Base-by-base conservation (phyloP, 1,284 basidiomycete species). In the Macrocystidia cucumis region DNA sequence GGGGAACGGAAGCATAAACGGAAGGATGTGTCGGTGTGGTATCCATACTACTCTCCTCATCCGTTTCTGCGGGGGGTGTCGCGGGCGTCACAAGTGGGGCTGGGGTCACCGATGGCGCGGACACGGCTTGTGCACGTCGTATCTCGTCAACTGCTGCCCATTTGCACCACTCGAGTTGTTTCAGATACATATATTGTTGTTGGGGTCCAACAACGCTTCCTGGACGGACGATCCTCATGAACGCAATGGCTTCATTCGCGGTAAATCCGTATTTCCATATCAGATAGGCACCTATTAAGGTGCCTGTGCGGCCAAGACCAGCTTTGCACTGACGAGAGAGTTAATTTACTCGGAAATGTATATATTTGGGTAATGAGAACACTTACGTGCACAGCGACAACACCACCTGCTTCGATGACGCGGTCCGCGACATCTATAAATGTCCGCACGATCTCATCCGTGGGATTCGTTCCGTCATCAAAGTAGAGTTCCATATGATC, bases 181-280 rank as follows among this genome's bases (percentile, higher is more conserved):
- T 96, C 50, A 91, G 75, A 55, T 96, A 92, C 81, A 99, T 87
- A 56, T 91, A 98, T 55, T 97, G 95, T 52, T 90, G 86, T 46
- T 90, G 86, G 12, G 86, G 86, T 9, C 93, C 93, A 23, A 98
- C 93, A 9, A 98, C 93, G 56, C 91, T 92, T 2, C 91, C 91
- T 0, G 95, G 96, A 27, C 95, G 79, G 44, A 97, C 83, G 45
- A 99, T 87, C 14, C 96, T 83, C 96, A 98, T 98, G 60, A 92
- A 98, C 0, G 87, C 96, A 42, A 98, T 98, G 6, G 85, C 93
- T 62, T 99, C 96, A 38, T 83, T 80, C 0, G 95, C 93, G n/a
- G 91, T 91, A 55, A 99, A 99, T n/a, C 88, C 88, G 52, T 98
- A 93, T 63, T 96, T 97, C 88, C 96, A 99, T 47, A 97, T 89